phyloP scores from a whole-genome alignment of 495 filamentous ascomycete species.

The Apiosordaria backusii region DNA sequence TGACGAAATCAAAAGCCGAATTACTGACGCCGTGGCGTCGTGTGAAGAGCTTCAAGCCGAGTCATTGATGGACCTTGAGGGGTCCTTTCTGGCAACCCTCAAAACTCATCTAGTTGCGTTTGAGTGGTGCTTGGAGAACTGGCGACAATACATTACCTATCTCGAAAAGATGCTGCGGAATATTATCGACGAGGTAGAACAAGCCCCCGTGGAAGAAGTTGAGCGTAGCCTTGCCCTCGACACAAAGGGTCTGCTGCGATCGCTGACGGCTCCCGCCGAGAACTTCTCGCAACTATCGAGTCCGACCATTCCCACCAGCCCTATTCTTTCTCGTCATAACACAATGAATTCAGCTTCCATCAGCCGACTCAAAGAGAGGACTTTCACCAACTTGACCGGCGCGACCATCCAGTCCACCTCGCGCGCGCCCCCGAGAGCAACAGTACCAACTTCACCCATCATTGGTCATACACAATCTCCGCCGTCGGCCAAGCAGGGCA shows the following conservation, averaged over 20 bases:
- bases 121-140: constrained; percentile 1
- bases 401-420: background rate
- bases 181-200: background rate
- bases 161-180: background rate
- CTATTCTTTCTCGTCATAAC: background rate
- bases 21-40: background rate
- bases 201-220: background rate
- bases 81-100: background rate
- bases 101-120: background rate
- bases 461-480: background rate
- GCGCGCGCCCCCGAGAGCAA: no score
- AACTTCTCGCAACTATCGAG: background rate
- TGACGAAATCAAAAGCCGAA: background rate
- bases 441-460: background rate
- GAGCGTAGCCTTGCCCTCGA: background rate
- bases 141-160: background rate
- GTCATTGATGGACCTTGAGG: background rate
- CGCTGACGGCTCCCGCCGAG: background rate
- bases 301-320: background rate
- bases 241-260: background rate
- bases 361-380: background rate
- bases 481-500: background rate
- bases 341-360: background rate
- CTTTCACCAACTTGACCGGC: background rate
- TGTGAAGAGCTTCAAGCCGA: background rate